Evolutionary conservation across 2,329 filamentous ascomycete genomes (phyloP), one percentile per base, ranked within the genome.

Genomic region (Pyrenochaeta sp.): DNA sequence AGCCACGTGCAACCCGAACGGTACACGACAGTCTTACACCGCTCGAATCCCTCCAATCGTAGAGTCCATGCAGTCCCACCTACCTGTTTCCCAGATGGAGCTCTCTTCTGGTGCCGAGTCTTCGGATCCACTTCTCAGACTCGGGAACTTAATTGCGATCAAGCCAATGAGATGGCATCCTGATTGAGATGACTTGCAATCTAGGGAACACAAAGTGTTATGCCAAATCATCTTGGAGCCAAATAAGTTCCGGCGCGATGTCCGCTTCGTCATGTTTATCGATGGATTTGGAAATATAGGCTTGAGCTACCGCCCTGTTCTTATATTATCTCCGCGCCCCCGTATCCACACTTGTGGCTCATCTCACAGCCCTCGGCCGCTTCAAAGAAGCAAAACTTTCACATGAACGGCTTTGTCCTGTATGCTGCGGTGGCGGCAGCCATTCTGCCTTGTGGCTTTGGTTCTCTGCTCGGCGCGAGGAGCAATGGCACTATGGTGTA

Each of bases 401-500:
- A n/a, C 2, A 39, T 39, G 36, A 39, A 23, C 18, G 7, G 20
- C 4, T 11, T 7, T n/a, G 11, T 18, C 4, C 7, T n/a, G 9
- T 39, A 21, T 20, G 36, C 36, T 11, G 36, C 36, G 11, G 36
- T 7, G 21, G 36, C 36, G 36, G 18, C 11, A 23, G 18, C 18
- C 11, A 14, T 14, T 9, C 18, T 39, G 11, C 36, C 36, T 39
- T 7, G 7, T 12, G n/a, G 29, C 20, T 30, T 32, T 21, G 30
- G 29, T 3, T 44, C 41, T 21, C 29, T 15, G 7, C 29, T 44
- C 3, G 27, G 7, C 12, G n/a, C 29, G 11, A 18, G 41, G 18
- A 20, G 10, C 20, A 45, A 45, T 45, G 43, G 31, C 9, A 45
- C 43, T 6, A 45, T 45, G 43, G n/a, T 45, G 11, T 45, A 27